Evolutionary conservation across 306 rosid species (phyloP), one percentile per base, ranked within the genome.

Genomic region (Vigna hirtella): DNA sequence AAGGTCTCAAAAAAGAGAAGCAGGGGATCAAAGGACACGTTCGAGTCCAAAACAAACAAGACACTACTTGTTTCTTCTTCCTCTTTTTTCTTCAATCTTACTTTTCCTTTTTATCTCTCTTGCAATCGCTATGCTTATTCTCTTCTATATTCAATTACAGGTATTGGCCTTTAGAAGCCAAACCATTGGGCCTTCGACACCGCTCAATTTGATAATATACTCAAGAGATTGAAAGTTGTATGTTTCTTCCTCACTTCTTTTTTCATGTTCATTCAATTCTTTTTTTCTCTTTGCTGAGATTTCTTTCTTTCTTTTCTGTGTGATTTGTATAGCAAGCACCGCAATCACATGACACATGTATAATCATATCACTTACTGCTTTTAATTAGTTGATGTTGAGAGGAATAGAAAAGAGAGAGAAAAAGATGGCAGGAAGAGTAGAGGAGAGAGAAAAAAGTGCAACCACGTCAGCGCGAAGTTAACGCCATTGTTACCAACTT

Each of bases 181-280:
- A 96, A 93, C 67, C 28, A 32, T n/a, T 96, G 99, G 99, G 99
- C 94, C 49, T 96, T 93, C 70, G 99, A 96, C 70, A 93, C 98
- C 12, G 81, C 97, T 1, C 97, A 91, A 61, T 96, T 96, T 69
- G 99, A 96, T 82, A 83, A 77, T 72, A 96, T 96, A 56, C 97
- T 96, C 63, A 96, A 93, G 81, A 82, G 97, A 85, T 79, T 96
- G 89, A 96, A 96, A 93, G 99, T 96, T 87, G 98, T 95, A 79
- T 58, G 80, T 76, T 38, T 49, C 71, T 66, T 11, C 38, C 63
- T 28, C 22, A 2, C 9, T 13, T 59, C 2, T 18, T 66, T 77
- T 7, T 61, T 14, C 1, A 2, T 24, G 49, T 57, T 18, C 47
- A 0, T 30, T 59, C 42, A 42, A 5, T 24, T 52, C 2, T 38